Conservation (phyloP, 2,329 filamentous ascomycete species). For the Alternaria novae-zelandiae region DNA sequence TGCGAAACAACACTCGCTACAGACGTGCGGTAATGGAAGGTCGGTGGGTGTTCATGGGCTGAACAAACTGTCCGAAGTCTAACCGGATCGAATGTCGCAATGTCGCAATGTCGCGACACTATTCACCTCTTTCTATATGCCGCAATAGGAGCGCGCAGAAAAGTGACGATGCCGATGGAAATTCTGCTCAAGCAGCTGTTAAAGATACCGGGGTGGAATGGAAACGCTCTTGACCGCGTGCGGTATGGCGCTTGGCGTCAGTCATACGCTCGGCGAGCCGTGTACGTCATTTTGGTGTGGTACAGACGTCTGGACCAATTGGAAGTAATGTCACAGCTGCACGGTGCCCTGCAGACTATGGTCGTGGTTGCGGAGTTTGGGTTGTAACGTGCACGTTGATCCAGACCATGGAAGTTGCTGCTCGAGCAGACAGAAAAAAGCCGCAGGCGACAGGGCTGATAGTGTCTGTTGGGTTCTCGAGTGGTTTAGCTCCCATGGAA, state of each 20-base stretch:
- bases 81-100: neutral
- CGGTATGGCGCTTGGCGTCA: conserved; percentile 8
- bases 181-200: conserved; percentile 16
- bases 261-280: neutral
- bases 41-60: neutral
- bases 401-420: neutral
- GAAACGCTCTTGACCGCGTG: neutral
- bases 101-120: neutral
- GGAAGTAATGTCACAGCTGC: neutral
- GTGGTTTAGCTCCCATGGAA: too few species aligned
- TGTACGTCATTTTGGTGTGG: conserved; percentile 5
- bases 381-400: neutral
- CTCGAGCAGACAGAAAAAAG: conserved; percentile 2
- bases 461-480: too few species aligned
- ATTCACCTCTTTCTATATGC: neutral
- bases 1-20: neutral
- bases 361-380: neutral
- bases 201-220: neutral
- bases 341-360: neutral
- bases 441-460: neutral
- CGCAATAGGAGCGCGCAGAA: neutral
- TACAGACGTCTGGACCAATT: neutral
- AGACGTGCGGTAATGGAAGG: neutral
- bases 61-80: neutral
- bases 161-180: conserved; percentile 6